phyloP scores from a whole-genome alignment of 1,139 yeast species.

The Eremothecium cymbalariae region DNA sequence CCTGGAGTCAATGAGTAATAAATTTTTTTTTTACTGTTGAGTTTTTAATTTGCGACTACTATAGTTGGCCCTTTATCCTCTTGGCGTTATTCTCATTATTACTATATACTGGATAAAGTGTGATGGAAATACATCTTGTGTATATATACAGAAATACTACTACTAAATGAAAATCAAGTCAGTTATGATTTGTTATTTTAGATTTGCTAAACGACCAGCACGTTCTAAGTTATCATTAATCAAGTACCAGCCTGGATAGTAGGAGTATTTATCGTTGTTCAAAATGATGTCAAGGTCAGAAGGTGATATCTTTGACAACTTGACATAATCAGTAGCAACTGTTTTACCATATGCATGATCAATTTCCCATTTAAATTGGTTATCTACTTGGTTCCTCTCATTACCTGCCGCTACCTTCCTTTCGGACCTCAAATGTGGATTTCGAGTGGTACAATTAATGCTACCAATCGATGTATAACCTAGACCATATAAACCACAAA shows the following conservation, averaged over 20 bases:
- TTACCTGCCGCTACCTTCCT: neutral
- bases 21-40: constrained; percentile 5
- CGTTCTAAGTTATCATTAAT: constrained; percentile 28
- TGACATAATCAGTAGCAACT: constrained; percentile 5
- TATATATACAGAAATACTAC: neutral
- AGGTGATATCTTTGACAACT: constrained; percentile 10
- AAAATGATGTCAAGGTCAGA: constrained; percentile 11
- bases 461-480: constrained; percentile 32
- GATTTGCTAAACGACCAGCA: too few species aligned
- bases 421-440: constrained; percentile 20
- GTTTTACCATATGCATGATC: constrained; percentile 14
- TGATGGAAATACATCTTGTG: neutral
- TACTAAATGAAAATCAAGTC: neutral
- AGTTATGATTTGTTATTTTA: neutral
- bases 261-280: constrained; percentile 9
- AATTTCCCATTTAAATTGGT: constrained; percentile 26
- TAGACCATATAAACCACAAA: constrained; percentile 27
- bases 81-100: neutral
- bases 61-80: neutral
- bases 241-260: constrained; percentile 32
- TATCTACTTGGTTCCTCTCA: constrained; percentile 5
- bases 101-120: neutral
- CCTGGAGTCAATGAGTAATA: constrained; percentile 4
- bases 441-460: constrained; percentile 26
- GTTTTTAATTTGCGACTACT: neutral